Evolutionary conservation across 352 stramenopile species (phyloP).

Genomic region (Nannochloropsis limnetica): DNA sequence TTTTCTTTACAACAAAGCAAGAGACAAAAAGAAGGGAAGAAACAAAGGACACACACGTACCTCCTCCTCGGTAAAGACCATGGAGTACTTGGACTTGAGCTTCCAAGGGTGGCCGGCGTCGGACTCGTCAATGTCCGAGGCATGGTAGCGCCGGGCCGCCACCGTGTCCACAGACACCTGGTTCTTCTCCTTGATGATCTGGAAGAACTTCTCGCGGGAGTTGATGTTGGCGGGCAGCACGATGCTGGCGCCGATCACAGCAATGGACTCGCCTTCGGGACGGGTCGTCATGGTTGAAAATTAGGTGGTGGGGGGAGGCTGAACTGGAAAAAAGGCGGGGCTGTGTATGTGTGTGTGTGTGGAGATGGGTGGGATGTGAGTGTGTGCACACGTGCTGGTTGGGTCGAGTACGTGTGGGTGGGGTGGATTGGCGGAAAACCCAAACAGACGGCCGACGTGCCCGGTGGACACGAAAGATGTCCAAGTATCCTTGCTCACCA

Average conservation of each 20-base stretch:
- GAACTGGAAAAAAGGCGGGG: background rate
- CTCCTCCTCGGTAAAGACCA: constrained; percentile 33
- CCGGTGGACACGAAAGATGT: background rate
- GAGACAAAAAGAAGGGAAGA: background rate
- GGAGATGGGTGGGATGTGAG: background rate
- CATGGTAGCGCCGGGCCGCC: constrained; percentile 15
- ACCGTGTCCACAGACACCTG: constrained; percentile 30
- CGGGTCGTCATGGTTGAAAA: background rate
- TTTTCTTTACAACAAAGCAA: background rate
- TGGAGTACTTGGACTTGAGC: constrained; percentile 19
- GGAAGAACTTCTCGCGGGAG: constrained; percentile 15
- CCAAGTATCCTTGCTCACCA: background rate
- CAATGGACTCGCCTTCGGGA: constrained; percentile 1
- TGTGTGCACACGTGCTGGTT: background rate
- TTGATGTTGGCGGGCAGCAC: constrained; percentile 31
- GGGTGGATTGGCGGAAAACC: too few species aligned
- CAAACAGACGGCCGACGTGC: background rate
- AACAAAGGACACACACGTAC: too few species aligned
- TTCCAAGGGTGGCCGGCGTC: constrained; percentile 6
- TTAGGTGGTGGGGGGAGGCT: background rate
- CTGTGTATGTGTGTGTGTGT: background rate
- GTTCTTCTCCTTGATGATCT: background rate
- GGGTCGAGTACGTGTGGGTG: too few species aligned
- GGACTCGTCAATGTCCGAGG: constrained; percentile 25
- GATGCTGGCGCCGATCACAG: constrained; percentile 20